These are phyloP conservation scores for Trametes punicea DNA, from an alignment of 768 basidiomycete species.

Conservation along the genomic window DNA sequence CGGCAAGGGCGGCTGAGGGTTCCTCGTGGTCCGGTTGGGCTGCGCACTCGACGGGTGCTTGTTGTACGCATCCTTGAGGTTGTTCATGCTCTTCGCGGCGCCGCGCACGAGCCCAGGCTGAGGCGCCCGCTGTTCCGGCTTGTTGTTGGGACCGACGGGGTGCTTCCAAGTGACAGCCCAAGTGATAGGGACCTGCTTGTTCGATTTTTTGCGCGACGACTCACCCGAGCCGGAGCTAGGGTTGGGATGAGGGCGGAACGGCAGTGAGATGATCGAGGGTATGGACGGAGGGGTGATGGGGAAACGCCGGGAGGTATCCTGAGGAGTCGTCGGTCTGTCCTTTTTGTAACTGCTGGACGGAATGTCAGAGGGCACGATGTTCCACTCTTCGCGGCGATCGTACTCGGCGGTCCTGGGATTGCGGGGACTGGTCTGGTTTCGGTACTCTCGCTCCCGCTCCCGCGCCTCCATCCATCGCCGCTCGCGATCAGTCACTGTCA, in stretches of 20 bases:
- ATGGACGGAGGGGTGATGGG: conserved; percentile 21
- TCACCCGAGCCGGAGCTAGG: conserved; percentile 18
- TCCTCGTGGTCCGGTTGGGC: conserved; percentile 27
- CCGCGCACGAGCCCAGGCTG: conserved; percentile 32
- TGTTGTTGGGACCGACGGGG: conserved; percentile 31
- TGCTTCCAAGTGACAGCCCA: conserved; percentile 53
- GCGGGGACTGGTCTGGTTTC: conserved; percentile 4
- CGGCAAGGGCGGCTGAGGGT: conserved; percentile 34
- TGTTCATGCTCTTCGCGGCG: conserved; percentile 58
- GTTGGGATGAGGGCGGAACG: conserved; percentile 12
- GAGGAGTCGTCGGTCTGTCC: conserved; percentile 23
- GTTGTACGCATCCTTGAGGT: conserved; percentile 38
- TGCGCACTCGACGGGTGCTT: conserved; percentile 35
- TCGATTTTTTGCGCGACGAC: conserved; percentile 21
- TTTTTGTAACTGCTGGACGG: conserved; percentile 24
- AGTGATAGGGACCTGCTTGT: conserved; percentile 42
- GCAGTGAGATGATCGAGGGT: conserved; percentile 11
- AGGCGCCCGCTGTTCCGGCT: conserved; percentile 36
- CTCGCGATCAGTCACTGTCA: conserved; percentile 8
- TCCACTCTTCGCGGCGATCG: conserved; percentile 20
- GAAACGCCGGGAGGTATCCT: conserved; percentile 24
- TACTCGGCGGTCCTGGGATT: not conserved
- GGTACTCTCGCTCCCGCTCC: not conserved
- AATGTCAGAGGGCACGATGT: conserved; percentile 18
- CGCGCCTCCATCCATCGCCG: conserved; percentile 2